Evolutionary conservation across 140 eudicot species (phyloP), one percentile per base, ranked within the genome.

Genomic region (Cichorium intybus): DNA sequence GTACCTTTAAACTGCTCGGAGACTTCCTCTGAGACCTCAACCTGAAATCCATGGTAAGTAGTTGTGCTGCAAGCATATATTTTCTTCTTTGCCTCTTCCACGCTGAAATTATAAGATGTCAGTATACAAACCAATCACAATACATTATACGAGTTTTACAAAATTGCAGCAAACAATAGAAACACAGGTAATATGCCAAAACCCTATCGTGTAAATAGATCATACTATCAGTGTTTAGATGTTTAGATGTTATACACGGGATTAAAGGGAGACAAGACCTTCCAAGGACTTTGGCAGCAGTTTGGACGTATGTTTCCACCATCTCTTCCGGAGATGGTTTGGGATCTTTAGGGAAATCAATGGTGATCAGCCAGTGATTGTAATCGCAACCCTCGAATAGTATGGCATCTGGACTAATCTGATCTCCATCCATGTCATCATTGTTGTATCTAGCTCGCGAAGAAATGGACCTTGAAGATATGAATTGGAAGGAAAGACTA

Each of bases 31-130:
- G 95, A 70, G 43, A 86, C 82, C 71, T 73, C 78, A 46, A 81
- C 85, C 66, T 92, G 96, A 76, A 92, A 92, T 4, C 98, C 96
- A 0, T 74, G n/a, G 71, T 92, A 92, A 54, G 95, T 85, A 21
- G 98, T 88, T 9, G 98, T 92, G 72, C 98, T 92, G 48, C 89
- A 82, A 17, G 99, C 97, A 82, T 93, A 93, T 6, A 88, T 93
- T 70, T 70, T 88, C 82, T 81, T 93, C 88, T 88, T 93, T 16
- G 99, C 99, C 84, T 88, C 97, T 80, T 93, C 99, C 68, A 79
- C 85, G 74, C 99, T 93, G 81, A 64, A 47, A 76, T 41, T n/a
- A 73, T 17, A 24, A 14, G 6, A 37, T 53, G 16, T 31, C 12
- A 49, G 14, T 6, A 63, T 17, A n/a, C n/a, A n/a, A 39, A 34